A percentile compares a stretch with the other conserved stretches of the same genome.
Conservation (phyloP, 2,329 filamentous ascomycete genomes). For the Septoria linicola region DNA sequence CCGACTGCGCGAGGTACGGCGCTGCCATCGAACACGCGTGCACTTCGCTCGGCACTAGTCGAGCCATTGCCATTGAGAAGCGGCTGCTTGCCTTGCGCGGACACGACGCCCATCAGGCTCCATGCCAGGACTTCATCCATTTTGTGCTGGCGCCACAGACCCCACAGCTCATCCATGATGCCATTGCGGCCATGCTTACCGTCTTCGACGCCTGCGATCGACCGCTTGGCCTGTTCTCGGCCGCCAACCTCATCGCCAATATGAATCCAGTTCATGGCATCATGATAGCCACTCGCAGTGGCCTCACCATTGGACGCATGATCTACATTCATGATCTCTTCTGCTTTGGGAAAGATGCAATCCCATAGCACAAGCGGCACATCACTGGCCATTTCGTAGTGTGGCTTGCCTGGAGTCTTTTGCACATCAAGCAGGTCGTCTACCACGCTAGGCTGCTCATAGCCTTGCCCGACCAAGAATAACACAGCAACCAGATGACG, state of each 20-base stretch:
- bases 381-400: slow-evolving; percentile 88
- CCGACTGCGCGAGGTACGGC: slow-evolving; percentile 56
- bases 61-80: neutral
- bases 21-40: slow-evolving; percentile 60
- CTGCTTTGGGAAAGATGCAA: slow-evolving; percentile 72
- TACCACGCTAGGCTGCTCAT: slow-evolving; percentile 74
- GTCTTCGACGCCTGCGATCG: slow-evolving; percentile 45
- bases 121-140: slow-evolving; percentile 85
- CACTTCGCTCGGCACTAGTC: slow-evolving; percentile 39
- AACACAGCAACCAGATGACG: slow-evolving; percentile 88
- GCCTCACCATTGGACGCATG: slow-evolving; percentile 39
- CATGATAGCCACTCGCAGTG: slow-evolving; percentile 44
- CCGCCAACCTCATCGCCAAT: slow-evolving; percentile 62
- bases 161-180: slow-evolving; percentile 75
- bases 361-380: slow-evolving; percentile 92
- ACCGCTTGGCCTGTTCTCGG: slow-evolving; percentile 33
- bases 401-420: slow-evolving; percentile 71
- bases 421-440: slow-evolving; percentile 70
- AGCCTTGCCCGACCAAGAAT: slow-evolving; percentile 87
- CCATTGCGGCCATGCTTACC: slow-evolving; percentile 64
- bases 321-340: slow-evolving; percentile 43
- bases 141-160: slow-evolving; percentile 77
- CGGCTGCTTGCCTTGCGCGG: slow-evolving; percentile 40
- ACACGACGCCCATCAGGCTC: slow-evolving; percentile 65
- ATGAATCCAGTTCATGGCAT: slow-evolving; percentile 75